Evolutionary conservation across 305 asterid genomes (phyloP), one percentile per base, ranked within the genome.

Genomic region (Rubia tinctorum): DNA sequence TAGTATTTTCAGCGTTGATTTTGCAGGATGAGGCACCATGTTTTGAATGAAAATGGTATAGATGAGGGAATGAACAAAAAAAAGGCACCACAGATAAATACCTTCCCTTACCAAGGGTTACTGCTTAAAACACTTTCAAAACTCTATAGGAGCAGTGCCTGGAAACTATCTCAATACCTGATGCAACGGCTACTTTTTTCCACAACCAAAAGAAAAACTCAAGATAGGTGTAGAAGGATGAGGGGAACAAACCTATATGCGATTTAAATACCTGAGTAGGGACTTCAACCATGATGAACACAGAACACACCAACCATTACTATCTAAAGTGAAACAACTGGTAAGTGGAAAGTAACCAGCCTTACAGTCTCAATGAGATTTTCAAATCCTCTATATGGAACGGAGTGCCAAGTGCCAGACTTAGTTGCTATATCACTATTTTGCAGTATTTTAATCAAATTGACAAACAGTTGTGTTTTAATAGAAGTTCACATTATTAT

Each of bases 1-100:
- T 82, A 82, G 71, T 65, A 77, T 84, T 30, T 49, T 84, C 81
- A 84, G 86, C 91, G 88, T 90, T 83, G 85, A 81, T 81, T 61
- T 83, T 80, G 79, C 72, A 73, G 82, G 78, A 85, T 73, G 88
- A 80, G 77, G 85, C 86, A 76, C 84, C 86, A 71, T 73, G 84
- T 84, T 80, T 86, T 60, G 76, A 79, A 80, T 84, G 70, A 66
- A 80, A 76, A 79, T 79, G 77, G 84, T 77, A 68, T 77, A 78
- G 56, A 68, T 61, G 59, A 72, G 69, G 71, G 74, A 76, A 68
- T 80, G 59, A 59, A 81, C 39, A 76, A 76, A 67, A 60, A 63
- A 71, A 69, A 58, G 56, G 56, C 70, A 76, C 78, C 76, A 40
- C 55, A 69, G 71, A 73, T 30, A 79, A 37, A 69, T 43, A 49